phyloP scores from a whole-genome alignment of 345 rosid species.

The Heritiera fomes region DNA sequence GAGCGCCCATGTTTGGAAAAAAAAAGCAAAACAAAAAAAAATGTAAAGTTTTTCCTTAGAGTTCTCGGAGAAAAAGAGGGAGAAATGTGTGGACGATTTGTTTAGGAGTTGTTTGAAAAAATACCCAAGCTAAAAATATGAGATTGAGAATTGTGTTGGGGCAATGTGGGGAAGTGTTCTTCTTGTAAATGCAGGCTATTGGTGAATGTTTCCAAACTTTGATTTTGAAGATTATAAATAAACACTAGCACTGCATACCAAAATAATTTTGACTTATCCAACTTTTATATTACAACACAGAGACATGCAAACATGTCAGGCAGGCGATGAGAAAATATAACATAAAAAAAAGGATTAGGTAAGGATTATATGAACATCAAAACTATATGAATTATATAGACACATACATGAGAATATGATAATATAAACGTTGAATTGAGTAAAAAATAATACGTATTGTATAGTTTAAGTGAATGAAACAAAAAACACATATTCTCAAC shows the following conservation, averaged over 20 bases:
- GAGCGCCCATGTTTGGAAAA: constrained; percentile 9
- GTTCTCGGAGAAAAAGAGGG: constrained; percentile 32
- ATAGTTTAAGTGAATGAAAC: no score
- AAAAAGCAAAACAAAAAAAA: neutral
- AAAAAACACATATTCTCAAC: no score
- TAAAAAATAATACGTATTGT: no score
- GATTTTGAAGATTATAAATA: neutral
- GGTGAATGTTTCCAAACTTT: neutral
- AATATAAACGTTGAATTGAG: no score
- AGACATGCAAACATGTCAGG: no score
- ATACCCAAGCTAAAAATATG: neutral
- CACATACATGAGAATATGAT: no score
- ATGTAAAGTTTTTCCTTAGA: neutral
- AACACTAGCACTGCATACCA: no score
- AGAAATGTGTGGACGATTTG: constrained; percentile 28
- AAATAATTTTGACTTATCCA: no score
- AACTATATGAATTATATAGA: no score
- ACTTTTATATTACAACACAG: neutral
- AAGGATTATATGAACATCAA: no score
- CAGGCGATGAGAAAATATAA: no score
- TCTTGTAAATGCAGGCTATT: neutral
- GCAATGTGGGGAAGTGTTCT: neutral
- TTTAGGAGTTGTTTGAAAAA: neutral
- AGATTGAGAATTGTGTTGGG: neutral
- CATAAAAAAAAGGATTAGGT: no score